phyloP scores from a whole-genome alignment of 257 asterid species.

The Solanum sparsipilum region DNA sequence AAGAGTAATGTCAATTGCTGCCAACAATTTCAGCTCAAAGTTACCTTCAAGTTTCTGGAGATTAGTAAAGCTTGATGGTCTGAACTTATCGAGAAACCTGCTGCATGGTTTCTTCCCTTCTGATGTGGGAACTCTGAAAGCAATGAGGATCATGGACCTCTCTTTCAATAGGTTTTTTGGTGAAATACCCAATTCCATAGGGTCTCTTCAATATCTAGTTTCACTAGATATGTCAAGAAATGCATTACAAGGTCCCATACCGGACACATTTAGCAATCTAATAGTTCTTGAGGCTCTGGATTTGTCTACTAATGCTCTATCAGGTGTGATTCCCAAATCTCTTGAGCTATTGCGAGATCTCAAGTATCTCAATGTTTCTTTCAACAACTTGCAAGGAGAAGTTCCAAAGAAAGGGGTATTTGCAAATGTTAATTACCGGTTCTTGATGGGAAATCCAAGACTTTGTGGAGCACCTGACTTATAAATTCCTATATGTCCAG shows the following conservation, averaged over 20 bases:
- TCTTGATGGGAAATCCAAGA: conserved; percentile 22
- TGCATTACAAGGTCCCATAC: conserved; percentile 20
- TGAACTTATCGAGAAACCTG: conserved; percentile 21
- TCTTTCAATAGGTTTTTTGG: conserved; percentile 16
- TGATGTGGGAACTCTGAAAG: conserved; percentile 21
- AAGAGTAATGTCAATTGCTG: conserved; percentile 18
- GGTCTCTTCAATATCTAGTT: conserved; percentile 16
- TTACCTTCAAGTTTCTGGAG: conserved; percentile 26
- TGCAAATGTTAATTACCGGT: conserved; percentile 2
- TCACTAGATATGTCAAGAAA: conserved; percentile 22
- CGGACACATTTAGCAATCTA: conserved; percentile 15
- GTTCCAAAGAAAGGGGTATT: conserved; percentile 22
- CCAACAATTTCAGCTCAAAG: conserved; percentile 17
- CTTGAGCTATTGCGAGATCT: conserved; percentile 25
- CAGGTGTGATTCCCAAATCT: conserved; percentile 23
- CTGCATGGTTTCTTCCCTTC: conserved; percentile 18
- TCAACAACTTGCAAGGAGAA: conserved; percentile 27
- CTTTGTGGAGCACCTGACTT: conserved; percentile 21
- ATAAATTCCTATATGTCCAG: conserved; percentile 8
- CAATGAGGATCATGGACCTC: conserved; percentile 14
- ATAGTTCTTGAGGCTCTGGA: conserved; percentile 18
- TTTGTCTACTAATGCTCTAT: conserved; percentile 19
- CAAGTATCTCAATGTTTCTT: conserved; percentile 22
- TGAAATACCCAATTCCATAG: conserved; percentile 19
- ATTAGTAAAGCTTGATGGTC: conserved; percentile 9